phyloP scores from a whole-genome alignment of 331 rosid genomes.

The Cydonia oblonga region DNA sequence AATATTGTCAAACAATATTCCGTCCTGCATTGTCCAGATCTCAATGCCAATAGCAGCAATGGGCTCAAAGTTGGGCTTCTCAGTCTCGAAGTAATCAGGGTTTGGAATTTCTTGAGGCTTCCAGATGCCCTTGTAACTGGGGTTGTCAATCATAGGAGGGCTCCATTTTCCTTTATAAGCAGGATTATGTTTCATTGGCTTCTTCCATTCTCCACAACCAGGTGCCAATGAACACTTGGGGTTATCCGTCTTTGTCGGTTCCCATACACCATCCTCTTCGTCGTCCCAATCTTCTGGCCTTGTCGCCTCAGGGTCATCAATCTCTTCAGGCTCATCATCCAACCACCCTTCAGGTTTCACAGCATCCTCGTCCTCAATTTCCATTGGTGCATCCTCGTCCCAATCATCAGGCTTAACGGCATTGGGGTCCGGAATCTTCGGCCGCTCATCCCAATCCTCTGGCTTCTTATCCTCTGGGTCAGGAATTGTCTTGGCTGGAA shows the following conservation, averaged over 20 bases:
- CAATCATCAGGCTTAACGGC: constrained; percentile 98
- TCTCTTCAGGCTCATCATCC: constrained; percentile 83
- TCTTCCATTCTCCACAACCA: constrained; percentile 97
- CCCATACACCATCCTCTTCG: constrained; percentile 99
- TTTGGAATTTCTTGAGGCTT: constrained; percentile 80
- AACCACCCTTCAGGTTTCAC: constrained; percentile 92
- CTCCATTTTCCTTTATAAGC: constrained; percentile 90
- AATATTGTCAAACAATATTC: constrained; percentile 78
- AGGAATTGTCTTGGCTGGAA: constrained; percentile 70
- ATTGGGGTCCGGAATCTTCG: constrained; percentile 64
- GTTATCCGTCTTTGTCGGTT: constrained; percentile 72
- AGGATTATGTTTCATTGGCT: constrained; percentile 83
- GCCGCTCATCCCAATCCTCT: constrained; percentile 88
- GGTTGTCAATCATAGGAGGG: constrained; percentile 70
- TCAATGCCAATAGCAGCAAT: constrained; percentile 87
- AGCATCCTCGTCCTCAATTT: constrained; percentile 76
- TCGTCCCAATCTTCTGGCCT: constrained; percentile 98
- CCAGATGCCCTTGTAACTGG: constrained; percentile 89
- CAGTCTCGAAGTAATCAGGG: constrained; percentile 65
- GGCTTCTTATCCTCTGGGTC: constrained; percentile 89
- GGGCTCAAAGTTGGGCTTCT: constrained; percentile 74
- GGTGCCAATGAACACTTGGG: constrained; percentile 79
- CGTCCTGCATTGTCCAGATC: constrained; percentile 98
- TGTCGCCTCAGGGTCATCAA: constrained; percentile 83
- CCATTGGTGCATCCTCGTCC: constrained; percentile 97